Evolutionary conservation across 202 grass and related monocot genomes (phyloP), one percentile per base, ranked within the genome.

Genomic region (Saccharum hybrid): DNA sequence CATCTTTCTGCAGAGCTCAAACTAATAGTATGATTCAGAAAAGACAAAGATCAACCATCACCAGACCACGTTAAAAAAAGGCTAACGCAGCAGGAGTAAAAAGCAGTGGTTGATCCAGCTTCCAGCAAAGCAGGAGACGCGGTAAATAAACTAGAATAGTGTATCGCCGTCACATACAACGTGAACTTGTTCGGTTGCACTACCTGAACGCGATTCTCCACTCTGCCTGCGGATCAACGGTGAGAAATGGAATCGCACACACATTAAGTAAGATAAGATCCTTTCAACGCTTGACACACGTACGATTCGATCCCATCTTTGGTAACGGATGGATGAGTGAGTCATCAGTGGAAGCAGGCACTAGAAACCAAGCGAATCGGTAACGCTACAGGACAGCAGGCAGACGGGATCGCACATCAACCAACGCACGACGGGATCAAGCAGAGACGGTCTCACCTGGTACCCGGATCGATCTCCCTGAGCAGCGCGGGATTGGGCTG

Each of bases 381-480:
- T 36, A 61, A 4, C 21, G 61, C 62, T 33, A 31, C 21, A 31
- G 5, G 36, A 40, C 38, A 38, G 19, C 23, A 23, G 10, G 4
- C 21, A 14, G 72, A 60, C 33, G 15, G 42, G 28, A 74, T 79
- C 46, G 10, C 4, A 1, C 46, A 33, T 42, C 26, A 66, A 51
- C 4, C 15, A 80, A 38, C 54, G 9, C 0, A 62, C 14, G 14
- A 49, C 15, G 10, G 12, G 72, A 66, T 54, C 9, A 74, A 34
- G 9, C 41, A 14, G 78, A 72, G 54, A 68, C 10, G 45, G 68
- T 11, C 73, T 79, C 73, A 96, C 96, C 96, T 94, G 81, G 96
- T 98, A 63, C 93, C 89, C 33, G 96, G 96, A 90, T 98, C 96
- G 81, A 98, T 85, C 91, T 90, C 91, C 85, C 88, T 88, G 81